A percentile compares a stretch with the other conserved stretches of the same genome.
phyloP scores from a whole-genome alignment of 2,329 filamentous ascomycete genomes.

The Neofusicoccum kwambonambiense region DNA sequence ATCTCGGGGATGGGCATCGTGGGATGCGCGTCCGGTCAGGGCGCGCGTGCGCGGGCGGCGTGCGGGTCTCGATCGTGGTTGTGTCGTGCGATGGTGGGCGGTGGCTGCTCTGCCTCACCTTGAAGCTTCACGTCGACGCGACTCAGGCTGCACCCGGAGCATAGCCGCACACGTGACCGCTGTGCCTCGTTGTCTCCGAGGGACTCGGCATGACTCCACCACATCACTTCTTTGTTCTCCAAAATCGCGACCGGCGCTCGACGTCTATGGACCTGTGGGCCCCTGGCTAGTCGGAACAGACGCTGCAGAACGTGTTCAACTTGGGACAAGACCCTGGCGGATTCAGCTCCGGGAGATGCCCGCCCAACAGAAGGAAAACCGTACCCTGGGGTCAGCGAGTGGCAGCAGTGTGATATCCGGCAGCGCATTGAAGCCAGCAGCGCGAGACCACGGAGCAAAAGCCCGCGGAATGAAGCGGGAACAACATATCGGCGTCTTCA shows the following conservation, averaged over 20 bases:
- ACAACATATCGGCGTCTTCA: neutral
- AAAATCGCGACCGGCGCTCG: too few species aligned
- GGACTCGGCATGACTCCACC: neutral
- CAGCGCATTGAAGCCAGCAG: too few species aligned
- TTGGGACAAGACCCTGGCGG: neutral
- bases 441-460: neutral
- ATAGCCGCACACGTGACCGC: neutral
- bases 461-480: neutral
- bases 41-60: conserved; percentile 2
- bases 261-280: too few species aligned
- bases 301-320: too few species aligned
- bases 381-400: too few species aligned
- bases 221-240: neutral
- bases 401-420: too few species aligned
- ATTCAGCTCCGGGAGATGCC: neutral
- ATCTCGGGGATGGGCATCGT: conserved; percentile 18
- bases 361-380: too few species aligned
- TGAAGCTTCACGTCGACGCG: conserved; percentile 3
- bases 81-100: neutral
- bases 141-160: neutral
- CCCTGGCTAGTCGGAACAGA: too few species aligned
- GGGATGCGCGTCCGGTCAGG: conserved; percentile 7
- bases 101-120: neutral
- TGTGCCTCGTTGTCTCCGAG: neutral
- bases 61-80: neutral